These are phyloP conservation scores for Penicillium fuscoglaucum DNA, from an alignment of 2,329 filamentous ascomycete species.

Conservation along the genomic window DNA sequence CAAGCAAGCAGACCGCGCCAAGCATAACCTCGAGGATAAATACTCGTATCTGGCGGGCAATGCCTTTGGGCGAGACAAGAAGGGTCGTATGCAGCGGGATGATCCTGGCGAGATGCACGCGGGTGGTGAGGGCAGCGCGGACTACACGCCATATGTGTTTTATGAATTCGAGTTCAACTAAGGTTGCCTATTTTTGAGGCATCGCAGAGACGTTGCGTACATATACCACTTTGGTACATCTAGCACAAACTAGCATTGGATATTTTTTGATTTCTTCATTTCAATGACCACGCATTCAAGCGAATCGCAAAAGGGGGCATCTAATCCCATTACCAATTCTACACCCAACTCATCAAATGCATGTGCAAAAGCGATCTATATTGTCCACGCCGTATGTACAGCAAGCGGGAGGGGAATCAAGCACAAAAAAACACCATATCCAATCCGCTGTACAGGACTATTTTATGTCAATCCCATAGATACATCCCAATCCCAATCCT, in stretches of 20 bases:
- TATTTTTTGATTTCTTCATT: not conserved
- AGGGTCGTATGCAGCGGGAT: constrained; percentile 86
- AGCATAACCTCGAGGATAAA: constrained; percentile 73
- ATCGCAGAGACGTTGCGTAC: constrained; percentile 17
- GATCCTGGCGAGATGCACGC: constrained; percentile 86
- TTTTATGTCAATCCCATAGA: constrained; percentile 5
- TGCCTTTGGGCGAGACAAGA: constrained; percentile 90
- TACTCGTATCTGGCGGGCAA: constrained; percentile 95
- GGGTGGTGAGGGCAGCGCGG: constrained; percentile 65
- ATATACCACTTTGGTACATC: constrained; percentile 26
- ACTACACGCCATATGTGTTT: constrained; percentile 96
- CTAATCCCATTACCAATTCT: not conserved
- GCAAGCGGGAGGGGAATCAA: constrained; percentile 16
- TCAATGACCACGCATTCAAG: not conserved
- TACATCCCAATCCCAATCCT: not conserved
- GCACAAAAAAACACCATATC: constrained; percentile 7
- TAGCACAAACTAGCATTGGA: constrained; percentile 23
- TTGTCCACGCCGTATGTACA: constrained; percentile 18
- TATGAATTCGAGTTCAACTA: constrained; percentile 84
- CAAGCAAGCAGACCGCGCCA: constrained; percentile 79
- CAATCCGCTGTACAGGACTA: constrained; percentile 17
- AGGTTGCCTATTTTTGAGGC: constrained; percentile 3
- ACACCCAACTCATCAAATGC: not conserved
- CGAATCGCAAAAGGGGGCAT: not conserved
- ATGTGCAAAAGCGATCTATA: constrained; percentile 19